Evolutionary conservation across 441 rosid genomes (phyloP).

Genomic region (Metrosideros polymorpha): DNA sequence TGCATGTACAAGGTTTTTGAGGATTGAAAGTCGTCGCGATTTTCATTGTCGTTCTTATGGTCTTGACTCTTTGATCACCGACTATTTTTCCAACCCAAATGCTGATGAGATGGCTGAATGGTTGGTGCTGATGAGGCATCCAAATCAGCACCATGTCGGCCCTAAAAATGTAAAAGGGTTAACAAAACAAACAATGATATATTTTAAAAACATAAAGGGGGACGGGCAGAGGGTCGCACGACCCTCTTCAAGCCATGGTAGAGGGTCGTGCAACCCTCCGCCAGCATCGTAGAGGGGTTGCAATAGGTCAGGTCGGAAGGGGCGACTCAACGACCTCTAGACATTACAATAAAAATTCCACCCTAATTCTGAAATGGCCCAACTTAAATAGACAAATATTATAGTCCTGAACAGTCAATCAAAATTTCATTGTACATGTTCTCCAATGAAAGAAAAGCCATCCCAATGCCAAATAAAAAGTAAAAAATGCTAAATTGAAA

Average conservation of each 20-base stretch:
- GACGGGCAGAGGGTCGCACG: too few relatives aligned
- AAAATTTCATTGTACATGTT: neutral
- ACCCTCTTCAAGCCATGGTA: too few relatives aligned
- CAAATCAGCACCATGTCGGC: neutral
- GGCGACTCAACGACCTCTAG: neutral
- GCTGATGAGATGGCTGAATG: neutral
- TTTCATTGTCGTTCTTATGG: neutral
- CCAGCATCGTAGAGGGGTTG: too few relatives aligned
- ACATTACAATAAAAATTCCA: neutral
- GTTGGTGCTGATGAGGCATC: neutral
- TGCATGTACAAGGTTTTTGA: neutral
- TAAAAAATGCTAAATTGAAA: neutral
- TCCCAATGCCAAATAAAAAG: neutral
- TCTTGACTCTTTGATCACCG: neutral
- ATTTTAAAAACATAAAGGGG: too few relatives aligned
- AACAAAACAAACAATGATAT: too few relatives aligned
- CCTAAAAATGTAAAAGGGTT: too few relatives aligned
- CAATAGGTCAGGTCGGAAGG: too few relatives aligned
- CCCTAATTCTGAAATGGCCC: neutral
- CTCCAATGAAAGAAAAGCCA: neutral
- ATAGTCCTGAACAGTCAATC: neutral
- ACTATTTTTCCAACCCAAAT: neutral
- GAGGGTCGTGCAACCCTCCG: too few relatives aligned
- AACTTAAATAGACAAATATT: neutral
- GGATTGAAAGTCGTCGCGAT: neutral